Evolutionary conservation across 768 basidiomycete genomes (phyloP).

Genomic region (Amanita subjunquillea): DNA sequence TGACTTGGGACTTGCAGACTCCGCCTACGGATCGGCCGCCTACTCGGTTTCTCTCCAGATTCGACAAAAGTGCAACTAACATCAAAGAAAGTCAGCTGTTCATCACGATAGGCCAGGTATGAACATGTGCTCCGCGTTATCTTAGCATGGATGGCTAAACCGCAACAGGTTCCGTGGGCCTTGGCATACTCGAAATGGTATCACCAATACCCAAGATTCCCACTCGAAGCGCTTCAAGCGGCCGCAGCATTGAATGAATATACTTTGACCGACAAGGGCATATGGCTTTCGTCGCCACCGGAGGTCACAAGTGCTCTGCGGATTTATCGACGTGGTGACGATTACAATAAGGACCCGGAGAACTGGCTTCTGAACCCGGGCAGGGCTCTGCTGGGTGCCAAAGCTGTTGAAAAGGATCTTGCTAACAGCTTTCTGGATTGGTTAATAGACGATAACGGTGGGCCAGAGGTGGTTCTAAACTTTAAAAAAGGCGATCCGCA

Average conservation of each 20-base stretch:
- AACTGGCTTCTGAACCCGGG: constrained; percentile 34
- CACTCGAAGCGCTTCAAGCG: constrained; percentile 35
- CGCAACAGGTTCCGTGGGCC: constrained; percentile 44
- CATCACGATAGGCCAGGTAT: constrained; percentile 37
- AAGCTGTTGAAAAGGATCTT: constrained; percentile 14
- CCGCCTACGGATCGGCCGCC: constrained; percentile 19
- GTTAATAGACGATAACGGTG: constrained; percentile 28
- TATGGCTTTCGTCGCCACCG: constrained; percentile 32
- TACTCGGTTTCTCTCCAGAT: constrained; percentile 43
- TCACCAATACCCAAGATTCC: constrained; percentile 46
- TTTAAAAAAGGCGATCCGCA: constrained; percentile 23
- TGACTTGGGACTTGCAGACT: constrained; percentile 11
- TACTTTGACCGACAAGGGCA: constrained; percentile 42
- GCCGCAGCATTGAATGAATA: constrained; percentile 40
- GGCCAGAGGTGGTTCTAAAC: constrained; percentile 29
- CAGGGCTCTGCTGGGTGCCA: constrained; percentile 27
- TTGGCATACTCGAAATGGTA: constrained; percentile 44
- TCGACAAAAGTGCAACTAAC: constrained; percentile 49
- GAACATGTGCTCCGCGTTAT: not conserved
- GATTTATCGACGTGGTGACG: constrained; percentile 31
- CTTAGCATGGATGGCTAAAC: not conserved
- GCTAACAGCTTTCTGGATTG: constrained; percentile 33
- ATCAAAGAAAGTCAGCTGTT: constrained; percentile 46
- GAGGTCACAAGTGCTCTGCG: constrained; percentile 20
- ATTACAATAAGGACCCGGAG: constrained; percentile 23